Evolutionary conservation across 495 filamentous ascomycete species (phyloP).

Genomic region (Penicillium egyptiacum): DNA sequence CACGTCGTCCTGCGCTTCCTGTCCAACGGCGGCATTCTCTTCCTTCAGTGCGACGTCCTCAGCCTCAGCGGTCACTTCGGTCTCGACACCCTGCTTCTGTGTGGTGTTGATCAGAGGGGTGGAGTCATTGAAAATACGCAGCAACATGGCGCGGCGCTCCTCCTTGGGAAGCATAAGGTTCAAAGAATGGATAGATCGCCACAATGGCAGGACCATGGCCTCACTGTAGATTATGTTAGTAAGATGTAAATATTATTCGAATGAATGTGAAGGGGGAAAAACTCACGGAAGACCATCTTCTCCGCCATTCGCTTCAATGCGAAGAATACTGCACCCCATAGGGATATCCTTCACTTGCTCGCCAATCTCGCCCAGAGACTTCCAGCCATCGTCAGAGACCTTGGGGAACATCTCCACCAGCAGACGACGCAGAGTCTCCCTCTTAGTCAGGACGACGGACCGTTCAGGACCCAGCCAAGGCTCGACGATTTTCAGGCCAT

Average conservation of each 20-base stretch:
- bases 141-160: slow-evolving; percentile 86
- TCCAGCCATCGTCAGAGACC: slow-evolving; percentile 64
- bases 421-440: slow-evolving; percentile 72
- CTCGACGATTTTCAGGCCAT: slow-evolving; percentile 84
- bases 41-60: slow-evolving; percentile 39
- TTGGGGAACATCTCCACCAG: slow-evolving; percentile 96
- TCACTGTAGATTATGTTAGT: slow-evolving; percentile 51
- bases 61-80: slow-evolving; percentile 28
- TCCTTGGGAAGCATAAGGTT: slow-evolving; percentile 99
- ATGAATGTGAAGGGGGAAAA: not conserved
- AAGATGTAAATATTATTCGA: not conserved
- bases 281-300: slow-evolving; percentile 68
- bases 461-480: slow-evolving; percentile 80
- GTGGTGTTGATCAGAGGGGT: slow-evolving; percentile 59
- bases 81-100: slow-evolving; percentile 43
- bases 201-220: slow-evolving; percentile 82
- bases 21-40: slow-evolving; percentile 39
- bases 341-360: slow-evolving; percentile 74
- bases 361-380: slow-evolving; percentile 80
- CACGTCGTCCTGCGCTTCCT: slow-evolving; percentile 42
- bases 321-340: slow-evolving; percentile 90
- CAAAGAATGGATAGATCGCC: slow-evolving; percentile 80
- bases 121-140: slow-evolving; percentile 85
- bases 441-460: slow-evolving; percentile 69
- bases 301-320: slow-evolving; percentile 67